phyloP scores from a whole-genome alignment of 2,329 filamentous ascomycete genomes.

The Akanthomyces lecanii region DNA sequence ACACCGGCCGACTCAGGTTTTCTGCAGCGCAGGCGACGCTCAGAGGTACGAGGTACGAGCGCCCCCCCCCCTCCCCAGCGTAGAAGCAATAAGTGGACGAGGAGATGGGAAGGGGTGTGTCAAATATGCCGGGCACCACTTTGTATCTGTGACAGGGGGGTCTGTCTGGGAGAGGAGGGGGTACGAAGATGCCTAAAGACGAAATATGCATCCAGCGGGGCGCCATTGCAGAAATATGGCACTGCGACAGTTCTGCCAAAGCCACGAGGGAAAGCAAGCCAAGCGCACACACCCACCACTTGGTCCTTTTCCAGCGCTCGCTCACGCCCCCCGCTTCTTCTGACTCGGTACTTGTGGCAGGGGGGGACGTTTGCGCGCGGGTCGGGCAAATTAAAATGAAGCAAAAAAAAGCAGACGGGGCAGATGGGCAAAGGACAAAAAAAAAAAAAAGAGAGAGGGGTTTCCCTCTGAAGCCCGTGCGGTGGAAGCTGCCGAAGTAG shows the following conservation, averaged over 20 bases:
- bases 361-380: neutral
- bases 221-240: neutral
- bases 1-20: neutral
- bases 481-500: constrained; percentile 2
- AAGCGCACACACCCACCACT: neutral
- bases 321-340: neutral
- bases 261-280: constrained; percentile 9
- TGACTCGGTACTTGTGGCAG: constrained; percentile 5
- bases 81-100: neutral
- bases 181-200: neutral
- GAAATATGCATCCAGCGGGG: constrained; percentile 10
- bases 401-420: neutral
- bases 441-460: neutral
- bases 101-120: neutral
- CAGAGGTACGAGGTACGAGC: constrained; percentile 1
- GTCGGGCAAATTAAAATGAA: constrained; percentile 1
- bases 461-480: constrained; percentile 1
- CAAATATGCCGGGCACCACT: neutral
- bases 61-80: neutral
- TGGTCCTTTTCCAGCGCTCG: neutral
- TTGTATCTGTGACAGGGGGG: constrained; percentile 3
- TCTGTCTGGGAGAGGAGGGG: neutral
- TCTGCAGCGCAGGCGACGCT: neutral
- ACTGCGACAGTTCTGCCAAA: neutral
- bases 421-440: neutral